Evolutionary conservation across 2,329 filamentous ascomycete species (phyloP).

Genomic region (Colletotrichum ledebouriae): DNA sequence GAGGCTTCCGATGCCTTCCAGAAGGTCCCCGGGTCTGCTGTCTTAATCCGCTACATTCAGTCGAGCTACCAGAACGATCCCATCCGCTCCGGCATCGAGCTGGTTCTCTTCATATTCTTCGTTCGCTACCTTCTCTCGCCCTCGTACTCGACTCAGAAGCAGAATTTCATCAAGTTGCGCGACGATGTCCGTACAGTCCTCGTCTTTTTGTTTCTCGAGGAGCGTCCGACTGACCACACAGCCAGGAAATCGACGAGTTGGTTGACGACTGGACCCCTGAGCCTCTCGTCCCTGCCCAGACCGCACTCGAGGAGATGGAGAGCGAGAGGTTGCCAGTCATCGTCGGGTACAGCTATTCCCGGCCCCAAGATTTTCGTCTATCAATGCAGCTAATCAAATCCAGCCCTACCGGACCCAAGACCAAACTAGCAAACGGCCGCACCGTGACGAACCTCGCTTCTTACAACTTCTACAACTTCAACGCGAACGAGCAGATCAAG

Average conservation of each 20-base stretch:
- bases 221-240: neutral
- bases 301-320: constrained; percentile 82
- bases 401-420: constrained; percentile 90
- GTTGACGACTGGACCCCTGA: constrained; percentile 98
- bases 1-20: constrained; percentile 79
- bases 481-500: constrained; percentile 90
- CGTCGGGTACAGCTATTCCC: constrained; percentile 75
- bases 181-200: constrained; percentile 72
- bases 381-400: constrained; percentile 3
- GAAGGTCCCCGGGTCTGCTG: constrained; percentile 92
- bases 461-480: constrained; percentile 98
- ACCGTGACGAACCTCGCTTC: constrained; percentile 94
- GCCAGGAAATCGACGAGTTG: constrained; percentile 90
- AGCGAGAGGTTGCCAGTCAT: constrained; percentile 89
- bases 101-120: constrained; percentile 95
- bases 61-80: constrained; percentile 99
- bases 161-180: constrained; percentile 88
- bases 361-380: neutral
- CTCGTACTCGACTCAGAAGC: constrained; percentile 91
- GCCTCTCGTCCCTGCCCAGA: constrained; percentile 83
- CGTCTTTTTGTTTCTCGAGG: neutral
- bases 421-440: constrained; percentile 88
- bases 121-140: constrained; percentile 93
- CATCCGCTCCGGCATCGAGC: constrained; percentile 90
- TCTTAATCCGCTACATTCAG: constrained; percentile 93